Base-by-base conservation (phyloP, 2,329 filamentous ascomycete species). In the Didymella glomerata region DNA sequence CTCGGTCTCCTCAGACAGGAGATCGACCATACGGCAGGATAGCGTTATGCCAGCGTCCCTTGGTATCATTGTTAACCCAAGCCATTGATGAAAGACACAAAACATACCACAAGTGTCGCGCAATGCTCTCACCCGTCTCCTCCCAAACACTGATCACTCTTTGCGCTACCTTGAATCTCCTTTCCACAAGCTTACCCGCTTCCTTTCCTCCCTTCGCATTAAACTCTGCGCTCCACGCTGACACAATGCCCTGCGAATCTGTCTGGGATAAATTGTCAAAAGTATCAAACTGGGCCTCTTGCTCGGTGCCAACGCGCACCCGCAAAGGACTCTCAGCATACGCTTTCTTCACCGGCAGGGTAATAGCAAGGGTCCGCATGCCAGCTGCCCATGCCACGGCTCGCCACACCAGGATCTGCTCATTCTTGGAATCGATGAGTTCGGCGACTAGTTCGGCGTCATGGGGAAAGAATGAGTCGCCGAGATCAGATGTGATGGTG, bases 121-220 rank as follows among this genome's bases (percentile, higher is more conserved):
- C 89, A 68, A 91, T 91, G 71, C 87, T 90, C 68, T 91, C 88
- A 4, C 88, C 88, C 0, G 87, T 89, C 68, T 91, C 89, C 71
- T 91, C 89, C 80, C 85, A 88, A 44, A 91, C 84, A 32, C 75
- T 74, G 10, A 88, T 66, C 5, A 70, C 69, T 6, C 77, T 74
- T 34, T 75, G 71, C 5, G 77, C 67, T 8, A 84, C 75, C 13
- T 68, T 67, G 57, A 89, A 82, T 14, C 83, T 80, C 62, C 88
- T 79, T 66, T 88, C 82, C 1, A 88, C 82, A 14, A 85, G 75
- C 63, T 81, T 84, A 13, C 81, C 80, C 1, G 83, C 80, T 40
- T 81, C 78, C 2, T 75, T 67, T 13, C 73, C 57, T 10, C 74
- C 78, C 20, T 74, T 72, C 9, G 72, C 66, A 56, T 80, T 75